Evolutionary conservation across 1,284 basidiomycete species (phyloP), one percentile per base, ranked within the genome.

Genomic region (Inonotus hispidus): DNA sequence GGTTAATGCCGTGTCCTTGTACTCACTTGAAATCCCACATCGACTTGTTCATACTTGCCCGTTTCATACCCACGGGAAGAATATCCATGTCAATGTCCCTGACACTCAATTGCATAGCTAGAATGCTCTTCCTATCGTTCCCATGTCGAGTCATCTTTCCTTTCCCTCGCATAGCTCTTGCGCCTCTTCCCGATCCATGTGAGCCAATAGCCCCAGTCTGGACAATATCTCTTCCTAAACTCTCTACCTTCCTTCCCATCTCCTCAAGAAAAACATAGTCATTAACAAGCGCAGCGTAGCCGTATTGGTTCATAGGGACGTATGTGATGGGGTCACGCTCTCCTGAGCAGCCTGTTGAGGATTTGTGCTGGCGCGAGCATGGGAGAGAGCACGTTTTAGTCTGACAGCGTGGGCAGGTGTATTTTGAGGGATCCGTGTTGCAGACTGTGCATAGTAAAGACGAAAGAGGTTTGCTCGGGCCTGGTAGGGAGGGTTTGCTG

Each of bases 211-310:
- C 47, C 53, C 83, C 83, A 59, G 82, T 82, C 54, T 76, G 77
- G 56, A 77, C 79, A 57, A 93, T 87, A 66, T 88, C 85, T 65
- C 75, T 76, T 0, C 92, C 91, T 84, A 86, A 91, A 21, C 81
- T 82, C 21, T 78, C 77, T 8, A 88, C 83, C 65, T 82, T 84
- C 65, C 93, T 74, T 32, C 89, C 84, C 53, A 92, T 73, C 16
- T 92, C 88, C 72, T 95, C 93, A 62, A 95, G 77, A 70, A 86
- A 94, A 19, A 80, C 79, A 71, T 93, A 95, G 72, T 95, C 93
- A 67, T 85, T 81, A 83, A 92, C 88, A 83, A 95, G 85, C 21
- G 82, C 79, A 11, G 90, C 89, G 79, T 90, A 92, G 2, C 82
- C 81, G 68, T 93, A 95, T 64, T 83, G 70, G 63, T 90, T 92